Conservation (phyloP, 2,329 filamentous ascomycete genomes). For the Chrysosporium keratinophilum region DNA sequence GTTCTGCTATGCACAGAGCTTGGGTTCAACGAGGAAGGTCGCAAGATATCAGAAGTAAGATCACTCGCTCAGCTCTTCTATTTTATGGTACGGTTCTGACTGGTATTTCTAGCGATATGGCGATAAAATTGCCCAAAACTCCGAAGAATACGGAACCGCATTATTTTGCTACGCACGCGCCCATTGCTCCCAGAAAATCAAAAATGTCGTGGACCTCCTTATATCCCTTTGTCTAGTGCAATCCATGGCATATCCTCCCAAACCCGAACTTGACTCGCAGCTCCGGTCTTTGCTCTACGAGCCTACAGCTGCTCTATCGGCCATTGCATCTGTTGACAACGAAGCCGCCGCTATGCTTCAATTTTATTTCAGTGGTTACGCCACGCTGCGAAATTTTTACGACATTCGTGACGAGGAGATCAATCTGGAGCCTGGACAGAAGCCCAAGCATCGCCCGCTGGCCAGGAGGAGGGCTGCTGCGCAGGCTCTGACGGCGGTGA, state of each 20-base stretch:
- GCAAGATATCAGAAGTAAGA: conserved; percentile 70
- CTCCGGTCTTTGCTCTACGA: conserved; percentile 60
- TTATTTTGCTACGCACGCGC: conserved; percentile 86
- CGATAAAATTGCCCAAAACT: conserved; percentile 60
- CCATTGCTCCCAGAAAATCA: conserved; percentile 66
- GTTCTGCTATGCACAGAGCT: conserved; percentile 67
- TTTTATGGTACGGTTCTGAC: not conserved
- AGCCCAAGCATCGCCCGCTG: conserved; percentile 42
- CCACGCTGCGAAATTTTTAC: conserved; percentile 81
- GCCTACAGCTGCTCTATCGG: conserved; percentile 60
- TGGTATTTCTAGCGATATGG: conserved; percentile 58
- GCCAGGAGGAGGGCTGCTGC: conserved; percentile 60
- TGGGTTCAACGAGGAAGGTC: conserved; percentile 66
- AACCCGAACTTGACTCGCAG: conserved; percentile 60
- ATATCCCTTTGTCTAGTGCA: conserved; percentile 80
- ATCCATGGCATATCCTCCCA: conserved; percentile 66
- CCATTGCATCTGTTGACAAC: conserved; percentile 62
- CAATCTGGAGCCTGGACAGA: conserved; percentile 26
- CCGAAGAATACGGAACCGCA: conserved; percentile 71
- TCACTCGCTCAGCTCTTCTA: not conserved
- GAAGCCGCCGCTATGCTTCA: conserved; percentile 76
- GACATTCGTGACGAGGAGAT: conserved; percentile 67
- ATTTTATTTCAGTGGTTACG: conserved; percentile 81
- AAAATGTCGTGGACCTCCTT: conserved; percentile 73
- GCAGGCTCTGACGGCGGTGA: conserved; percentile 66